These are phyloP conservation scores for Penicillium sp. DNA, from an alignment of 2,329 filamentous ascomycete genomes.

Conservation along the genomic window DNA sequence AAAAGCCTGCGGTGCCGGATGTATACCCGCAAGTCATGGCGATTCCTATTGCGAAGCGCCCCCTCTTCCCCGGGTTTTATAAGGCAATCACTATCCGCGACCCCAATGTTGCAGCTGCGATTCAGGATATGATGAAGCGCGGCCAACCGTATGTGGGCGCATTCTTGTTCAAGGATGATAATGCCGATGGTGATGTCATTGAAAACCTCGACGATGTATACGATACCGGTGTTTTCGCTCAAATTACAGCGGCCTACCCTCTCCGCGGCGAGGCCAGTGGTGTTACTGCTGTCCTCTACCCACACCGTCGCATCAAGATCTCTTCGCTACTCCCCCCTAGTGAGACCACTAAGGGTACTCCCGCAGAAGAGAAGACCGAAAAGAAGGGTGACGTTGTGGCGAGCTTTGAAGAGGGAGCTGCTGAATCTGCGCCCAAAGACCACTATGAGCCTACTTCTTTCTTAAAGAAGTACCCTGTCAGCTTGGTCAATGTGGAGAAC, in stretches of 20 bases:
- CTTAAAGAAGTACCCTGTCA: conserved; percentile 86
- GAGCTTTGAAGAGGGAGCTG: conserved; percentile 84
- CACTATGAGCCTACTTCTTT: conserved; percentile 87
- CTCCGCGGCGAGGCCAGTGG: conserved; percentile 77
- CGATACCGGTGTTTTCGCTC: conserved; percentile 94
- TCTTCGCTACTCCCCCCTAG: conserved; percentile 75
- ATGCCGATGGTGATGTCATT: conserved; percentile 90
- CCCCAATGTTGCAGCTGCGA: conserved; percentile 84
- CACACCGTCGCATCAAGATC: conserved; percentile 90
- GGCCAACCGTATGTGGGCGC: conserved; percentile 97
- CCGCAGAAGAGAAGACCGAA: conserved; percentile 52
- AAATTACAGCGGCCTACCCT: conserved; percentile 95
- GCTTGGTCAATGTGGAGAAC: conserved; percentile 93
- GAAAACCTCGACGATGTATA: conserved; percentile 88
- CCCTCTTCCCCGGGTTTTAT: conserved; percentile 96
- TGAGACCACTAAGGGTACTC: conserved; percentile 34
- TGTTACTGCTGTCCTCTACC: conserved; percentile 91
- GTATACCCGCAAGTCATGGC: conserved; percentile 97
- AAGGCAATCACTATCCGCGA: conserved; percentile 97
- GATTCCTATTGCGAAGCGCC: conserved; percentile 90
- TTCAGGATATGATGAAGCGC: conserved; percentile 94
- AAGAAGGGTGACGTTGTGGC: conserved; percentile 93
- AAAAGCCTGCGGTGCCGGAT: conserved; percentile 88
- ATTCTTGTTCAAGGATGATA: conserved; percentile 95
- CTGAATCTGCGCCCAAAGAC: conserved; percentile 59